Evolutionary conservation across 2,329 filamentous ascomycete species (phyloP), one percentile per base, ranked within the genome.

Genomic region (Ploettnerulaceae sp.): DNA sequence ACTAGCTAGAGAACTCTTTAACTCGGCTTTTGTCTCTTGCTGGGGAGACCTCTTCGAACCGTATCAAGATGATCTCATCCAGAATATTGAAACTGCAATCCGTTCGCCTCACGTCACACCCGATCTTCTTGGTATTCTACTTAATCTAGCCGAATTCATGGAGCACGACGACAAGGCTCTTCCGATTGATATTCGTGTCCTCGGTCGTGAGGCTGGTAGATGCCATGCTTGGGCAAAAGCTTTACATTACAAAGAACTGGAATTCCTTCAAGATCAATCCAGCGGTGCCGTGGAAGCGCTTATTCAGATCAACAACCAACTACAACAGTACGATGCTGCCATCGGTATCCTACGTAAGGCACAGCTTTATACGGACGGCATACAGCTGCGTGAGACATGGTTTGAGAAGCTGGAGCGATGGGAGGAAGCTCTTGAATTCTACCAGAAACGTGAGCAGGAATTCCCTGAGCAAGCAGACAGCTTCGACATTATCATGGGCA

Each of bases 141-240:
- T 99, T 38, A 98, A 98, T 61, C 76, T 99, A 40, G 93, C 93
- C 17, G 93, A 99, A 64, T 99, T 98, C 66, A 99, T 99, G 93
- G 93, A 99, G 64, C 93, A 98, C 62, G 94, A 98, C 59, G 93
- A 99, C 66, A 98, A 98, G 67, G 91, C 94, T 11, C 72, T 99
- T 42, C 93, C 93, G 1, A 98, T 99, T 53, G 94, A 99, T 63
- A 96, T 99, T 54, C 77, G 93, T 38, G 89, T 93, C 7, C 76
- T 98, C 8, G 94, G 94, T 24, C 86, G 91, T 63, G 95, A 97
- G 65, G 93, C 93, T 38, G 91, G 87, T 15, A 91, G 94, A 60
- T 98, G 94, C 57, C 93, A 99, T 66, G 94, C 93, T 4, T 98
- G 95, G 64, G 93, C 93, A 25, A 99, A 99, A 68, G 93, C 93